These are phyloP conservation scores for Limnanthes douglasii DNA, from an alignment of 345 rosid species.

Conservation along the genomic window DNA sequence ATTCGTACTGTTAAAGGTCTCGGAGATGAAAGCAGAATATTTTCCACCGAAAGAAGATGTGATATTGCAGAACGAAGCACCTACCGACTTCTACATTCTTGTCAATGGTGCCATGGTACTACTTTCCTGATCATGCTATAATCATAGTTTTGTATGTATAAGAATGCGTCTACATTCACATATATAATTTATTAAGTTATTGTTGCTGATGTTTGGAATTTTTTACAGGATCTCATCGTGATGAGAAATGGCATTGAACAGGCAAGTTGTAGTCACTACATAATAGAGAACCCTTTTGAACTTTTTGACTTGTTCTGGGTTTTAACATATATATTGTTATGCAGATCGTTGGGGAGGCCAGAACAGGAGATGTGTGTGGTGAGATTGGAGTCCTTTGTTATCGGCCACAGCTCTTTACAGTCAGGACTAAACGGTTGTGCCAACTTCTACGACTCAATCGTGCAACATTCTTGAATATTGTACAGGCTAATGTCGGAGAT, in stretches of 20 bases:
- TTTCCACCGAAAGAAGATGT: constrained; percentile 87
- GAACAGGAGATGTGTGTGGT: constrained; percentile 67
- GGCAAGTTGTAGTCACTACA: constrained; percentile 16
- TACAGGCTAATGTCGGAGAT: constrained; percentile 89
- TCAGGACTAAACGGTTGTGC: constrained; percentile 72
- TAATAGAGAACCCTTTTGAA: not conserved
- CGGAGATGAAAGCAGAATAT: constrained; percentile 79
- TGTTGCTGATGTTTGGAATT: constrained; percentile 5
- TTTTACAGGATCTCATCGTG: constrained; percentile 36
- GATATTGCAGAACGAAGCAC: constrained; percentile 72
- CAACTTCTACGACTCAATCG: constrained; percentile 86
- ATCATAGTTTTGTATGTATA: too few relatives aligned
- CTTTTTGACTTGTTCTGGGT: constrained; percentile 2
- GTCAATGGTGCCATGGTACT: constrained; percentile 65
- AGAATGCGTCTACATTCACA: too few relatives aligned
- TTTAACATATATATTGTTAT: constrained; percentile 3
- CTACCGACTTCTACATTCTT: constrained; percentile 66
- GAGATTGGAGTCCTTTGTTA: constrained; percentile 87
- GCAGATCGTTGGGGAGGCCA: constrained; percentile 59
- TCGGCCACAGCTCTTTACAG: constrained; percentile 81
- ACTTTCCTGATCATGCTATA: not conserved
- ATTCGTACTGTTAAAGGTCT: constrained; percentile 44
- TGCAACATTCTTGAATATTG: constrained; percentile 61
- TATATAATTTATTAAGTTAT: too few relatives aligned
- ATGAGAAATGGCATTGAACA: constrained; percentile 32